Base-by-base conservation (phyloP, 352 stramenopile genomes). In the Phytophthora boehmeriae region DNA sequence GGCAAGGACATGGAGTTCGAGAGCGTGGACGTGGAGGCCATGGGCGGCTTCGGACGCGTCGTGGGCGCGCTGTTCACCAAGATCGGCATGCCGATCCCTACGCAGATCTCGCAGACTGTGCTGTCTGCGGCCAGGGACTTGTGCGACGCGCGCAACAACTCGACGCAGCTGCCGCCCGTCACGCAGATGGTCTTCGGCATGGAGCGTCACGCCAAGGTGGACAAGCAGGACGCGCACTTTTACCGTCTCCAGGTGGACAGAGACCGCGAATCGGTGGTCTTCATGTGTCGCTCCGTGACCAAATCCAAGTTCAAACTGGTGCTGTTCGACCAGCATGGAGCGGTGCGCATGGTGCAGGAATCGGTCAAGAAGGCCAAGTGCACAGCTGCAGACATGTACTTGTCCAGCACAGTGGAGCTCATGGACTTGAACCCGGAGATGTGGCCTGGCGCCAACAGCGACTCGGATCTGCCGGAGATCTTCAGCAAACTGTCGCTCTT, bases 231-330 rank as follows among this genome's bases (percentile, higher is more conserved):
- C 69, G 88, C 86, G 30, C 88, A 96, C 55, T 96, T 95, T 59
- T 96, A 92, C 69, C 83, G 85, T 32, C 71, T 96, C 39, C 71
- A 78, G 19, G 78, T 96, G 30, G 81, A 89, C 19, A 75, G 86
- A 20, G 83, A 89, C 30, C 72, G 80, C 43, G 81, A 90, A 48
- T 90, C 81, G 25, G 71, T 95, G 30, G 86, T 93, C 45, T 80
- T 96, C 59, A 91, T 88, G 73, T 94, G 86, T 52, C 86, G 86
- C 32, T 93, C 88, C 6, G 70, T 69, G 17, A 78, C 81, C 23
- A 96, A 96, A 63, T 91, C 75, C 77, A 96, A 96, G 70, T 96
- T 96, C 62, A 96, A 96, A 63, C 56, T 96, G 47, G 87, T 96
- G 57, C 72, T 96, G 8, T 96, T 96, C 54, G 88, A 96, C 71